Percentiles rank a stretch among this genome's conserved stretches.
Conservation (phyloP, 2,329 filamentous ascomycete genomes). For the Aspergillus thermomutatus region DNA sequence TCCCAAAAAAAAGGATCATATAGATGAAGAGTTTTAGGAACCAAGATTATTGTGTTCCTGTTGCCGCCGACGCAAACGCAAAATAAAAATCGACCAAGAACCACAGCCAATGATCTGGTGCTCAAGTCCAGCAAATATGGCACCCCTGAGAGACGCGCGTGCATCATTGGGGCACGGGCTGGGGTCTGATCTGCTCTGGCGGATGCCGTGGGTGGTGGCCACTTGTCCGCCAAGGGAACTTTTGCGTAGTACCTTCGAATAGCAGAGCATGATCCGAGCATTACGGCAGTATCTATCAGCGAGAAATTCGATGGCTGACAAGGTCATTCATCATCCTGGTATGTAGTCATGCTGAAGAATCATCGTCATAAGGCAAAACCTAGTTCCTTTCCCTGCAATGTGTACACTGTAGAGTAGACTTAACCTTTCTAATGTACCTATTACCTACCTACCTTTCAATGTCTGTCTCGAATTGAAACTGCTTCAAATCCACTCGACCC, state of each 20-base stretch:
- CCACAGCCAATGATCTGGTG: not conserved
- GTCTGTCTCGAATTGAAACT: not conserved
- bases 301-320: not conserved
- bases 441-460: not conserved
- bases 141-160: slow-evolving; percentile 23
- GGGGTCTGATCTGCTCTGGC: not conserved
- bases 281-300: not conserved
- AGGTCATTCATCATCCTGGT: not conserved
- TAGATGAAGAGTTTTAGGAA: not conserved
- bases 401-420: not conserved
- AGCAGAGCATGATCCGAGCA: too few species aligned
- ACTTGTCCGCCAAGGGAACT: not conserved
- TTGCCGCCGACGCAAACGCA: not conserved
- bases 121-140: not conserved
- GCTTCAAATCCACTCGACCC: not conserved
- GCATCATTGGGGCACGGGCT: slow-evolving; percentile 5
- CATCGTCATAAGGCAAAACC: not conserved
- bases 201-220: not conserved
- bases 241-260: not conserved
- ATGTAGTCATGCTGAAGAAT: not conserved
- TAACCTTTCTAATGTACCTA: not conserved
- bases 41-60: not conserved
- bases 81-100: not conserved
- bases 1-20: not conserved
- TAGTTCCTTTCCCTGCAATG: not conserved